A percentile compares a stretch with the other conserved stretches of the same genome.
Evolutionary conservation across 768 basidiomycete species (phyloP).

Genomic region (Lactifluus hygrophoroides): DNA sequence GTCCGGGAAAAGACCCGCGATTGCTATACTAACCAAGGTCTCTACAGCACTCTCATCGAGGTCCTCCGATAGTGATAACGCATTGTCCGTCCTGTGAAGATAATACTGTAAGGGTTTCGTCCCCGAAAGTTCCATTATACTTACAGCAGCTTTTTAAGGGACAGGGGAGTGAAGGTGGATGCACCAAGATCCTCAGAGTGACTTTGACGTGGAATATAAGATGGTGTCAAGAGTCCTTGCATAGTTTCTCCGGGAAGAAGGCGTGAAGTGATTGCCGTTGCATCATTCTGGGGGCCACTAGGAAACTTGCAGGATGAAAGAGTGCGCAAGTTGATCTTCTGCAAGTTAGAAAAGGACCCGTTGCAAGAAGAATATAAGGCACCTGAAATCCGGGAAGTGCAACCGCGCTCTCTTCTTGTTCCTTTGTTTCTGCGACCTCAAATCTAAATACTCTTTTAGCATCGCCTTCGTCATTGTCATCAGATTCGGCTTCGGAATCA

Average conservation of each 20-base stretch:
- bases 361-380: background rate
- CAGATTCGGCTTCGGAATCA: too few species aligned
- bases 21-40: background rate
- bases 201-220: background rate
- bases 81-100: background rate
- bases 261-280: background rate
- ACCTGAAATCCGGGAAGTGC: too few species aligned
- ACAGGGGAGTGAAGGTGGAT: background rate
- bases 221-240: slow-evolving; percentile 18
- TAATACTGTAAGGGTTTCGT: background rate
- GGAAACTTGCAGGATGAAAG: background rate
- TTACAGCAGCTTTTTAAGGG: background rate
- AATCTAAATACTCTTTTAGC: too few species aligned
- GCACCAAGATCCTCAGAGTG: background rate
- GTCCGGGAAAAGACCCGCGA: background rate
- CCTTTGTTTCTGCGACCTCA: too few species aligned
- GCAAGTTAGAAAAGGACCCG: background rate
- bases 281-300: too few species aligned
- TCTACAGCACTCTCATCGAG: too few species aligned
- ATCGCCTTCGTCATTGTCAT: too few species aligned
- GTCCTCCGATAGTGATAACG: background rate
- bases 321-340: background rate
- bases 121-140: background rate
- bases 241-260: slow-evolving; percentile 16
- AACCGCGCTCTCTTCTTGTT: too few species aligned